phyloP scores from a whole-genome alignment of 2,329 filamentous ascomycete genomes.

The Phyllachora maydis region DNA sequence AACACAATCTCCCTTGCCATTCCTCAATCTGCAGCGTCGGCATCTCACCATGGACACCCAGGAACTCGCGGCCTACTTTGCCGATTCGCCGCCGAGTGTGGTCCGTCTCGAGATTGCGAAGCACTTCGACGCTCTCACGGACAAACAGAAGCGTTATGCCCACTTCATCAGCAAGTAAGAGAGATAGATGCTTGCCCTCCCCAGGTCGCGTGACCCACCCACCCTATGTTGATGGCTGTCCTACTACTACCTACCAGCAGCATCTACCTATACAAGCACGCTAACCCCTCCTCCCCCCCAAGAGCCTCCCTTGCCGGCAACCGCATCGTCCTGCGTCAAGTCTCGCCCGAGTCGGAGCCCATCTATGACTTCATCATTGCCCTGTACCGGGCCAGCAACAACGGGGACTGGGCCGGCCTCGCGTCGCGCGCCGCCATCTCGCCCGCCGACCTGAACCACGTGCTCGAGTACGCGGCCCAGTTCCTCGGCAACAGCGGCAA shows the following conservation, averaged over 20 bases:
- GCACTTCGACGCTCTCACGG: constrained; percentile 63
- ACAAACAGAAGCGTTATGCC: constrained; percentile 73
- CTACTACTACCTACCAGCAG: too few relatives aligned
- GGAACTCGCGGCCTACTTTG: constrained; percentile 59
- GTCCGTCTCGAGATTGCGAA: constrained; percentile 80
- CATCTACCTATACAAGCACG: too few relatives aligned
- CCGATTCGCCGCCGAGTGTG: constrained; percentile 75
- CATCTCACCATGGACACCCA: constrained; percentile 30
- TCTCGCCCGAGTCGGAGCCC: constrained; percentile 61
- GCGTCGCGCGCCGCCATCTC: constrained; percentile 42
- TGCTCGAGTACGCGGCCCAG: constrained; percentile 59
- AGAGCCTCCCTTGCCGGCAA: constrained; percentile 62
- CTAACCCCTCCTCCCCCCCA: constrained; percentile 3
- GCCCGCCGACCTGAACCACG: constrained; percentile 40
- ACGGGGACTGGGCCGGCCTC: constrained; percentile 51
- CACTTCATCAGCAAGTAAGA: constrained; percentile 67
- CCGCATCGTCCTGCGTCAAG: constrained; percentile 59
- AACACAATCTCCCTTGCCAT: neutral
- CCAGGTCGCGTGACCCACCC: neutral
- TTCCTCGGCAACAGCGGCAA: constrained; percentile 69
- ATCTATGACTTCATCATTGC: constrained; percentile 68
- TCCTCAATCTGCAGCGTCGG: constrained; percentile 5
- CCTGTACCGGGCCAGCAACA: constrained; percentile 41
- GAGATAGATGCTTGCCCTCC: neutral
- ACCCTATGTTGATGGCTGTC: too few relatives aligned